phyloP scores from a whole-genome alignment of 345 rosid species.

The Populus tremula region DNA sequence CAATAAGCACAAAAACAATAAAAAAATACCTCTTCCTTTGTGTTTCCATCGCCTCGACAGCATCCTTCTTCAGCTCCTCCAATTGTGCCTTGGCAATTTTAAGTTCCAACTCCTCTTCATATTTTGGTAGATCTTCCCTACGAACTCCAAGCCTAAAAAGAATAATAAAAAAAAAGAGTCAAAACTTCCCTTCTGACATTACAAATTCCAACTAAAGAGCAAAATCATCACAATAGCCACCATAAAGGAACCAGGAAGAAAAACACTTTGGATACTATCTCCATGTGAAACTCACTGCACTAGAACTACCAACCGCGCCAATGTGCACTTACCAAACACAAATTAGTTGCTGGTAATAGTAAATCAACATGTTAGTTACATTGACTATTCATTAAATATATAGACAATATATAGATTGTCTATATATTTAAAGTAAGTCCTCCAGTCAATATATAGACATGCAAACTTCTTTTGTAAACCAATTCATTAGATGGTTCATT shows the following conservation, averaged over 20 bases:
- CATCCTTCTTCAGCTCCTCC: slow-evolving; percentile 87
- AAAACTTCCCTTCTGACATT: neutral
- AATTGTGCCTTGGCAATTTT: slow-evolving; percentile 83
- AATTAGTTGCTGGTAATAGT: neutral
- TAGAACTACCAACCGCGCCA: neutral
- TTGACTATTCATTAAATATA: neutral
- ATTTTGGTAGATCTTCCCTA: slow-evolving; percentile 86
- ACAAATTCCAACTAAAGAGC: neutral
- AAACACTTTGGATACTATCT: neutral
- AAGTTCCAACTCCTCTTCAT: slow-evolving; percentile 74
- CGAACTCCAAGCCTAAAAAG: slow-evolving; percentile 71
- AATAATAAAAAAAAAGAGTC: neutral
- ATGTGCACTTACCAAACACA: neutral
- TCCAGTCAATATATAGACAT: neutral
- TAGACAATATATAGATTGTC: too few relatives aligned
- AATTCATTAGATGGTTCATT: neutral
- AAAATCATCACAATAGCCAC: neutral
- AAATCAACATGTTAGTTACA: slow-evolving; percentile 1
- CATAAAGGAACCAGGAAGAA: neutral
- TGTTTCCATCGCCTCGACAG: slow-evolving; percentile 89
- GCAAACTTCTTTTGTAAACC: neutral
- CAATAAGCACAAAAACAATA: neutral
- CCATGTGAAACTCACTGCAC: neutral
- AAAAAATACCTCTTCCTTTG: slow-evolving; percentile 73
- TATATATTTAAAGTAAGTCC: neutral